Evolutionary conservation across 345 rosid species (phyloP).

Genomic region (Rhizophora mangle): DNA sequence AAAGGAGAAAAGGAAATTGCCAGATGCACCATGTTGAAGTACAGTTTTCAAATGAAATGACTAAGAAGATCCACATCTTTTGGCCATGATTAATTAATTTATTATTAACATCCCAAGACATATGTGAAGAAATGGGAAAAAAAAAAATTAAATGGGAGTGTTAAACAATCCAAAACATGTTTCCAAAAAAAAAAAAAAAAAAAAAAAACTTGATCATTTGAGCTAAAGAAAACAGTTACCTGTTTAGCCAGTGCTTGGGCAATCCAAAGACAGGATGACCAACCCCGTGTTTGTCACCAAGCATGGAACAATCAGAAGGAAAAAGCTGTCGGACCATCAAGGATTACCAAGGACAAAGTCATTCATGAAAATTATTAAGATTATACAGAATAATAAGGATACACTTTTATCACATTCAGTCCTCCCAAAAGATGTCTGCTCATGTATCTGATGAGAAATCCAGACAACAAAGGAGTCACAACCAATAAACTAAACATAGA

Average conservation of each 20-base stretch:
- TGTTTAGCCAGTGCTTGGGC: constrained; percentile 64
- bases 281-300: constrained; percentile 45
- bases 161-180: too few relatives aligned
- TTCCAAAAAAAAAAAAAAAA: not conserved
- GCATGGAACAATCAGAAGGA: constrained; percentile 37
- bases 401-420: constrained; percentile 49
- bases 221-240: constrained; percentile 36
- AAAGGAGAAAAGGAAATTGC: not conserved
- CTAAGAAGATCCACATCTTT: too few relatives aligned
- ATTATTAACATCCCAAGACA: too few relatives aligned
- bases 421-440: constrained; percentile 56
- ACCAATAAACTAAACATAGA: constrained; percentile 5
- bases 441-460: constrained; percentile 58
- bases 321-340: constrained; percentile 52
- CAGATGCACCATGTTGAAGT: too few relatives aligned
- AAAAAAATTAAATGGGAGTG: too few relatives aligned
- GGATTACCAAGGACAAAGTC: constrained; percentile 38
- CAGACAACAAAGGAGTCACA: constrained; percentile 28
- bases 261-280: constrained; percentile 59
- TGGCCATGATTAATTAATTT: too few relatives aligned
- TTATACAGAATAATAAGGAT: constrained; percentile 41
- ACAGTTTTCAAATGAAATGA: too few relatives aligned
- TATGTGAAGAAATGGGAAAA: too few relatives aligned
- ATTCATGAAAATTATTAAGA: not conserved
- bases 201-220: not conserved